Percentiles rank a stretch among this genome's conserved stretches.
Evolutionary conservation across 2,329 filamentous ascomycete species (phyloP).

Genomic region (Neocucurbitaria cava): DNA sequence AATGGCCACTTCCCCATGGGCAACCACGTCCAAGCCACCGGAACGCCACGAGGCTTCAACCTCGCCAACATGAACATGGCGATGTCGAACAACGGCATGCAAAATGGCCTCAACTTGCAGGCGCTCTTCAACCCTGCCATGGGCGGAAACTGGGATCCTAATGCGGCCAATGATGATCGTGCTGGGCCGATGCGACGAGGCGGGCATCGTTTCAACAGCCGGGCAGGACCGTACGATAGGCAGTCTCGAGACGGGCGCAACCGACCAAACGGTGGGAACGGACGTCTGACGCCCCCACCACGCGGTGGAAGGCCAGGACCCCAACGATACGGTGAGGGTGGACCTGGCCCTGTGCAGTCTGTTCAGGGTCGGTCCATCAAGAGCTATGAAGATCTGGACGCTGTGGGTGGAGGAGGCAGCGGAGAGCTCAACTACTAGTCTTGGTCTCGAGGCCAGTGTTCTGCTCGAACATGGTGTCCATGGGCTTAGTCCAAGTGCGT

Average conservation of each 20-base stretch:
- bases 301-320: constrained; percentile 56
- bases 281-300: constrained; percentile 55
- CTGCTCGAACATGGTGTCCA: background rate
- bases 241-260: constrained; percentile 52
- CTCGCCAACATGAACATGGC: constrained; percentile 73
- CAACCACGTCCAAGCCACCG: constrained; percentile 73
- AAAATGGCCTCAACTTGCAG: constrained; percentile 43
- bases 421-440: constrained; percentile 87
- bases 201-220: constrained; percentile 48
- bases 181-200: constrained; percentile 54
- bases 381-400: constrained; percentile 97
- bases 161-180: constrained; percentile 44
- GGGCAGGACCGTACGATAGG: constrained; percentile 51
- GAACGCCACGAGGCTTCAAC: constrained; percentile 92
- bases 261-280: constrained; percentile 55
- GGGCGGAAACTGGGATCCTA: constrained; percentile 65
- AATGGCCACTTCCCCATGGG: constrained; percentile 92
- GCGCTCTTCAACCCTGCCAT: constrained; percentile 59
- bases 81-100: constrained; percentile 62
- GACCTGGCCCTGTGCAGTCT: constrained; percentile 84
- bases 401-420: constrained; percentile 66
- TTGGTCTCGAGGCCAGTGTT: background rate
- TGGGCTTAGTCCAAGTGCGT: constrained; percentile 1
- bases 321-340: constrained; percentile 79
- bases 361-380: constrained; percentile 91